A percentile compares a stretch with the other conserved stretches of the same genome.
Conservation (phyloP, 169 alveolate genomes). For the Babesia caballi region DNA sequence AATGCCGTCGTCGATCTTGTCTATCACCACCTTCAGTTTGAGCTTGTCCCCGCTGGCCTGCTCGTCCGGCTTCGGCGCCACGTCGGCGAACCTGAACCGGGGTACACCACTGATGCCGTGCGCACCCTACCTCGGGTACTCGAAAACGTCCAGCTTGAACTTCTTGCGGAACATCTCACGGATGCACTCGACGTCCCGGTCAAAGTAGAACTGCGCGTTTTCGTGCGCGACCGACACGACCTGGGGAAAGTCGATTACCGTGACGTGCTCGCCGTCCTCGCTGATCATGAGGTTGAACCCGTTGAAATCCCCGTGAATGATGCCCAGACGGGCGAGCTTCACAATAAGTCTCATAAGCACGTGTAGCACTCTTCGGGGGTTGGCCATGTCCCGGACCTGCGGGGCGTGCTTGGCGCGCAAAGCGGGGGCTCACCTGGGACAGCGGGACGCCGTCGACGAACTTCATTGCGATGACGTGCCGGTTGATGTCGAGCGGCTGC, state of each 20-base stretch:
- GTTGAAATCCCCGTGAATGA: slow-evolving; percentile 98
- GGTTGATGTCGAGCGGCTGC: slow-evolving; percentile 92
- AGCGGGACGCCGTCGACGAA: slow-evolving; percentile 92
- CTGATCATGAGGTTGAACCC: slow-evolving; percentile 94
- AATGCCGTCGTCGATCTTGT: slow-evolving; percentile 50
- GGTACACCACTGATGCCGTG: neutral
- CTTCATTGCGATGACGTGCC: slow-evolving; percentile 98
- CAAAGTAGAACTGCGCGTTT: slow-evolving; percentile 91
- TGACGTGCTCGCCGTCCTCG: slow-evolving; percentile 80
- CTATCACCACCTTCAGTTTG: slow-evolving; percentile 52
- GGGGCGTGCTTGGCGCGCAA: neutral
- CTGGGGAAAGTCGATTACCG: slow-evolving; percentile 96
- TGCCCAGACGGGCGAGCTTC: slow-evolving; percentile 91
- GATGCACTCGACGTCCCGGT: slow-evolving; percentile 92
- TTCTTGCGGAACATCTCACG: slow-evolving; percentile 86
- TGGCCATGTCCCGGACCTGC: slow-evolving; percentile 57
- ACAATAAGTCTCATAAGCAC: slow-evolving; percentile 79
- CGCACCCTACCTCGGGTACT: slow-evolving; percentile 78
- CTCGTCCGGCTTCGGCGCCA: slow-evolving; percentile 24
- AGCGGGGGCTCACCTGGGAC: slow-evolving; percentile 77
- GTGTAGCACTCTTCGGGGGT: slow-evolving; percentile 56
- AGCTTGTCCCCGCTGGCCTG: neutral
- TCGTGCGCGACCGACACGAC: slow-evolving; percentile 93
- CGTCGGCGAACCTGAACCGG: slow-evolving; percentile 44
- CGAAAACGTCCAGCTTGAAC: slow-evolving; percentile 86